Conservation (phyloP, 202 grass and related monocot genomes). For the Schoenoplectus triqueter region DNA sequence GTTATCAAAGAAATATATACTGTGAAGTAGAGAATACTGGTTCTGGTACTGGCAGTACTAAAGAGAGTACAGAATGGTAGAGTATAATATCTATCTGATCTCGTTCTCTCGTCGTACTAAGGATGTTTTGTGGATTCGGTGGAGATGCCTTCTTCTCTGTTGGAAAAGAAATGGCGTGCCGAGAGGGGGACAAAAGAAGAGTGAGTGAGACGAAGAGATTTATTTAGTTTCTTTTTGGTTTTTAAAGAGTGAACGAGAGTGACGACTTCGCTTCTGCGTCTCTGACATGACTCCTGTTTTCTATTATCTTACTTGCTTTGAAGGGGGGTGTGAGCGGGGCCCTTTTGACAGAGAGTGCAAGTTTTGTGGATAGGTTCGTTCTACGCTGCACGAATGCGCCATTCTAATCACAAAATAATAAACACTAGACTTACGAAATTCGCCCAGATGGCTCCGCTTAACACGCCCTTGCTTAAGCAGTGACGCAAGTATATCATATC, state of each 20-base stretch:
- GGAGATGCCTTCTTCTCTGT: too few species aligned
- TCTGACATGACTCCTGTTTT: neutral
- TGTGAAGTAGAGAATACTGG: neutral
- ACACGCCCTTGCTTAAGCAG: too few species aligned
- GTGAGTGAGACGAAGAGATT: neutral
- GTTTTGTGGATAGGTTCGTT: slow-evolving; percentile 8
- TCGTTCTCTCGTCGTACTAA: neutral
- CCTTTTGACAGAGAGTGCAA: neutral
- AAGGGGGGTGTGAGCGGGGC: neutral
- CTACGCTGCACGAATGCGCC: neutral
- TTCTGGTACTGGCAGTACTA: neutral
- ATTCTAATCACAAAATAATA: neutral
- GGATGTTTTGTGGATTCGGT: neutral
- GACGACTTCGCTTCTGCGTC: neutral
- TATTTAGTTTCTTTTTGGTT: neutral
- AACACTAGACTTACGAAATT: too few species aligned
- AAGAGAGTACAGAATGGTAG: neutral
- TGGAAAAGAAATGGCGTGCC: neutral
- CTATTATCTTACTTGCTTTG: neutral
- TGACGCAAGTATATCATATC: too few species aligned
- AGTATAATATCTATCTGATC: neutral
- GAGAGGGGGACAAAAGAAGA: neutral
- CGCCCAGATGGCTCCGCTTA: too few species aligned
- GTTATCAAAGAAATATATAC: neutral
- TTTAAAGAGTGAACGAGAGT: neutral